Conservation (phyloP, 2,329 filamentous ascomycete genomes). For the Pyrenophora teres region DNA sequence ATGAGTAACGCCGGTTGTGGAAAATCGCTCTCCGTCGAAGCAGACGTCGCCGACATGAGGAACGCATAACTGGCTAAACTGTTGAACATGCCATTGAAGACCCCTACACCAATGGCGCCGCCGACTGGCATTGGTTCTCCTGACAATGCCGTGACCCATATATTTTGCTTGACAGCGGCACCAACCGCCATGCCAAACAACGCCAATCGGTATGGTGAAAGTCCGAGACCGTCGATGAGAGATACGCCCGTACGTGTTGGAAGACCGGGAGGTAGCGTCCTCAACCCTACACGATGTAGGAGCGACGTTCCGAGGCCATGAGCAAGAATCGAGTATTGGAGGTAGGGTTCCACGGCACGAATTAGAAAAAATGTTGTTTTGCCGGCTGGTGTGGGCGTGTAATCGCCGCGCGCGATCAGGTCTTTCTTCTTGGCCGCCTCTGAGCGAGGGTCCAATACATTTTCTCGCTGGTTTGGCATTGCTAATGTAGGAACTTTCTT, state of each 20-base stretch:
- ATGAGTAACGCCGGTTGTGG: constrained; percentile 52
- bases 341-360: constrained; percentile 53
- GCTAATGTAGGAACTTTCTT: background rate
- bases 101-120: constrained; percentile 52
- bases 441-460: constrained; percentile 29
- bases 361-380: constrained; percentile 52
- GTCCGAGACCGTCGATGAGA: constrained; percentile 50
- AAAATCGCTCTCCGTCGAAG: constrained; percentile 47
- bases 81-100: constrained; percentile 62
- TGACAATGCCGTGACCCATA: constrained; percentile 56
- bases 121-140: constrained; percentile 56
- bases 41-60: constrained; percentile 56
- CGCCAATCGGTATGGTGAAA: constrained; percentile 58
- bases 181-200: constrained; percentile 60
- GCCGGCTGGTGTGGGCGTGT: constrained; percentile 48
- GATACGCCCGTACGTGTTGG: constrained; percentile 48
- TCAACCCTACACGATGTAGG: constrained; percentile 54
- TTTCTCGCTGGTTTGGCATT: background rate
- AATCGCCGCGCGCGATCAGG: constrained; percentile 50
- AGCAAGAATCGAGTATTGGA: constrained; percentile 58
- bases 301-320: constrained; percentile 49
- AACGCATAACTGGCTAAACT: constrained; percentile 61
- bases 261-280: constrained; percentile 50
- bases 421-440: constrained; percentile 39
- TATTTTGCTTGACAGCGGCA: constrained; percentile 60